Evolutionary conservation across 2,329 filamentous ascomycete genomes (phyloP), one percentile per base, ranked within the genome.

Genomic region (Macrophomina tecta): DNA sequence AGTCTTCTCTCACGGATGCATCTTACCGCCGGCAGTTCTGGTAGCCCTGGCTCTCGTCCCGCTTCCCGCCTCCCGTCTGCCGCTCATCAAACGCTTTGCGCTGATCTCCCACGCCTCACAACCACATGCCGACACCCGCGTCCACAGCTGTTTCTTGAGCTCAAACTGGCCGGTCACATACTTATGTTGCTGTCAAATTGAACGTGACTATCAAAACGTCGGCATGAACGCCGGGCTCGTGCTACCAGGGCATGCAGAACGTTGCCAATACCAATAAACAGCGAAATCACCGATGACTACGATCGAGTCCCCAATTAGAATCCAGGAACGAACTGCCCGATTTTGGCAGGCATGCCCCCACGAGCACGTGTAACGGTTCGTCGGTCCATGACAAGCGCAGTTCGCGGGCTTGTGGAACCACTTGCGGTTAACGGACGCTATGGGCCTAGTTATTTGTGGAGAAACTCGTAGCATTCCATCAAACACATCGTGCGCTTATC

Each of bases 141-240:
- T 6, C 16, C 23, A 16, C 18, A 45, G 55, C 56, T 23, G 45
- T 62, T 62, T 49, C 30, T 62, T 18, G 42, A 38, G 18, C 4
- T 32, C 58, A 49, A 48, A 49, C 58, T 48, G 34, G 42, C 30
- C 32, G 18, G n/a, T 58, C 12, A 38, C 11, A 38, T 58, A 30
- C 8, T 23, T 18, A 30, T 45, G 23, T 23, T 23, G 23, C 23
- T 42, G n/a, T n/a, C 23, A 62, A 48, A 38, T 34, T 36, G 42
- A 48, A 23, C 23, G 58, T 12, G 14, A 32, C n/a, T 30, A n/a
- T 62, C 16, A 11, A 30, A 32, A 23, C 11, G 11, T 28, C 6
- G 28, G 7, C 30, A n/a, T 18, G 56, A 61, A 61, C 56, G 56
- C 56, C 40, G 38, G 56, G 56, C 56, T 61, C 56, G 58, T 62